Evolutionary conservation across 1,139 yeast genomes (phyloP).

Genomic region (Saccharomyces hybrid): DNA sequence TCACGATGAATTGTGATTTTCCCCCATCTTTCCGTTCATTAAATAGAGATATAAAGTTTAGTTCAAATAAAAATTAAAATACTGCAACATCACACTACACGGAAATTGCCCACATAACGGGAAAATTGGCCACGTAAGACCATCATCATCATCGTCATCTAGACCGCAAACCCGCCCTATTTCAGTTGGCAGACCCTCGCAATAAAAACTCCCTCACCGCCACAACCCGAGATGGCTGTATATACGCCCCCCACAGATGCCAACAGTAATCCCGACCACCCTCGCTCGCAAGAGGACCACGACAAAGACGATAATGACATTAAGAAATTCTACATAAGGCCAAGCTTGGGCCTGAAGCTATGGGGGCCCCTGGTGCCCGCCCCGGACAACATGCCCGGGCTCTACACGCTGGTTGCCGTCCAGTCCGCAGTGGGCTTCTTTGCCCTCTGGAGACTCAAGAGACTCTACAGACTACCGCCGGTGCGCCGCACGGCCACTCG

Average conservation of each 20-base stretch:
- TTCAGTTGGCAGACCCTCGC: too few species aligned
- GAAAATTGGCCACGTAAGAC: background rate
- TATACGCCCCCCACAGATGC: background rate
- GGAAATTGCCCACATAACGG: background rate
- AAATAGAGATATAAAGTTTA: background rate
- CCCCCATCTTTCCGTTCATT: background rate
- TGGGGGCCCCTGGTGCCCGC: constrained; percentile 66
- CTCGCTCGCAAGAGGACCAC: constrained; percentile 8
- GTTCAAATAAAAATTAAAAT: too few species aligned
- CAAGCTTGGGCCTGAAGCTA: constrained; percentile 48
- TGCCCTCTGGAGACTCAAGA: constrained; percentile 22
- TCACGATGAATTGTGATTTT: constrained; percentile 21
- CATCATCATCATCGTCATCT: too few species aligned
- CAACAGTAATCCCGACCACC: constrained; percentile 1
- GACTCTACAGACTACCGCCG: constrained; percentile 6
- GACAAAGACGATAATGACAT: constrained; percentile 12
- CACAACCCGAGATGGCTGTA: background rate
- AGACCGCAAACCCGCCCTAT: too few species aligned
- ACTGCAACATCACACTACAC: background rate
- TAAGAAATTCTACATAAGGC: constrained; percentile 34
- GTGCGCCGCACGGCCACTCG: background rate
- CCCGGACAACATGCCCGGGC: constrained; percentile 46
- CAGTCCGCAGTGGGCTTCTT: constrained; percentile 42
- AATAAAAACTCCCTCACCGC: background rate
- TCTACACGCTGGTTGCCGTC: constrained; percentile 40